Evolutionary conservation across 371 early-diverging fungal genomes (phyloP).

Genomic region (Rhizopus stolonifer): DNA sequence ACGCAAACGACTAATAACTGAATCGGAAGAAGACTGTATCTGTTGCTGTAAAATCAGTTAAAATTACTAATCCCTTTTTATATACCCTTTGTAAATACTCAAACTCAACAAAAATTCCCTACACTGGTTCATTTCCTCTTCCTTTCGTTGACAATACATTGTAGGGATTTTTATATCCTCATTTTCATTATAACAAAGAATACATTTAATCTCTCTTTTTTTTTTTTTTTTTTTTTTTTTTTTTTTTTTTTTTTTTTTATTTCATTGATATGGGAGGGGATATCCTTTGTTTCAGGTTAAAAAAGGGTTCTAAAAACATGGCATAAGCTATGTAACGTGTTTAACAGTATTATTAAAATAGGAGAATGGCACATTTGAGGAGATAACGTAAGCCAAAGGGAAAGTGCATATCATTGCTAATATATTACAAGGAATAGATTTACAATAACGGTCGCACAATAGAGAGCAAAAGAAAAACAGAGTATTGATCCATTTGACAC

Average conservation of each 20-base stretch:
- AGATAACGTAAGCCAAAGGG: background rate
- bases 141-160: background rate
- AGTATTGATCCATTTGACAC: background rate
- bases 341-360: background rate
- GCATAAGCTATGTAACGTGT: background rate
- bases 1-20: background rate
- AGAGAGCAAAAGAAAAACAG: background rate
- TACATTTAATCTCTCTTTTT: too few species aligned
- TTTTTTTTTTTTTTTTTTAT: too few species aligned
- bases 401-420: too few species aligned
- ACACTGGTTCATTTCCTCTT: background rate
- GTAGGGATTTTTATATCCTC: background rate
- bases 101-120: background rate
- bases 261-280: too few species aligned
- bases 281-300: too few species aligned
- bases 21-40: constrained; percentile 8
- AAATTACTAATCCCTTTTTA: background rate
- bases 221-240: too few species aligned
- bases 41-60: constrained; percentile 19
- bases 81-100: background rate
- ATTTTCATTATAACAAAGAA: too few species aligned
- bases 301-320: background rate
- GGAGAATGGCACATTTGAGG: background rate
- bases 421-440: too few species aligned
- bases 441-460: background rate